A percentile compares a stretch with the other conserved stretches of the same genome.
These are phyloP conservation scores for Coemansia nantahalensis DNA, from an alignment of 192 early-diverging fungal species.

Conservation along the genomic window DNA sequence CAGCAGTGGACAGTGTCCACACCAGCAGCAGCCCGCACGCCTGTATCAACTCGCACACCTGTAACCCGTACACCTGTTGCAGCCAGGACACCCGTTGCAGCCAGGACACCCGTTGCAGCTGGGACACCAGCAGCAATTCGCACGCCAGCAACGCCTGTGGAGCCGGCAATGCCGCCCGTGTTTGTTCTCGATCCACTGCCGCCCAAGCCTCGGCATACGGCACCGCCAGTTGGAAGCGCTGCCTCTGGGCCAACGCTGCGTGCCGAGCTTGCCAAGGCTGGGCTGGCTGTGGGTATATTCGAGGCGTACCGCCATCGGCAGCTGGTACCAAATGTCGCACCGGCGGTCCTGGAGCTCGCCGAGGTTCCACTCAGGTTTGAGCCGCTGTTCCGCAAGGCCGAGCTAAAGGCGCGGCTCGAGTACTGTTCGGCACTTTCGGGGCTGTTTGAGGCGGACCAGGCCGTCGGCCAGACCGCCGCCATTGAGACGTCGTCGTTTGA, in stretches of 20 bases:
- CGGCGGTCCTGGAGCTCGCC: constrained; percentile 6
- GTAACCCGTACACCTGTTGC: too few relatives aligned
- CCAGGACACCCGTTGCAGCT: too few relatives aligned
- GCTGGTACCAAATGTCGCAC: constrained; percentile 9
- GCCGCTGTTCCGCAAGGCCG: constrained; percentile 36
- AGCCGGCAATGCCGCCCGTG: not conserved
- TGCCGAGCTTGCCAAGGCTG: constrained; percentile 39
- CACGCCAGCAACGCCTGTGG: too few relatives aligned
- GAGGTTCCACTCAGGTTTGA: constrained; percentile 17
- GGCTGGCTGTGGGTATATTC: constrained; percentile 31
- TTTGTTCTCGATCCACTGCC: constrained; percentile 35
- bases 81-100: too few relatives aligned
- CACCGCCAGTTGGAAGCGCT: not conserved
- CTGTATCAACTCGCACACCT: too few relatives aligned
- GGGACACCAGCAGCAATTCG: too few relatives aligned
- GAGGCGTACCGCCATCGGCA: constrained; percentile 23
- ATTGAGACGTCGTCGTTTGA: constrained; percentile 14
- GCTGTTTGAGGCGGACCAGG: constrained; percentile 43
- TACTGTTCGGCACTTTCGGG: constrained; percentile 35
- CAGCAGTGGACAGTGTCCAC: too few relatives aligned
- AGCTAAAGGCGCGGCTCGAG: constrained; percentile 39
- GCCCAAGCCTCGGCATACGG: constrained; percentile 2
- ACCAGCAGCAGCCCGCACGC: too few relatives aligned
- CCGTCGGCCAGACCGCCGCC: constrained; percentile 20
- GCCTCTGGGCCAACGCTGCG: constrained; percentile 4